phyloP scores from a whole-genome alignment of 306 rosid genomes.

The Acacia confusa region DNA sequence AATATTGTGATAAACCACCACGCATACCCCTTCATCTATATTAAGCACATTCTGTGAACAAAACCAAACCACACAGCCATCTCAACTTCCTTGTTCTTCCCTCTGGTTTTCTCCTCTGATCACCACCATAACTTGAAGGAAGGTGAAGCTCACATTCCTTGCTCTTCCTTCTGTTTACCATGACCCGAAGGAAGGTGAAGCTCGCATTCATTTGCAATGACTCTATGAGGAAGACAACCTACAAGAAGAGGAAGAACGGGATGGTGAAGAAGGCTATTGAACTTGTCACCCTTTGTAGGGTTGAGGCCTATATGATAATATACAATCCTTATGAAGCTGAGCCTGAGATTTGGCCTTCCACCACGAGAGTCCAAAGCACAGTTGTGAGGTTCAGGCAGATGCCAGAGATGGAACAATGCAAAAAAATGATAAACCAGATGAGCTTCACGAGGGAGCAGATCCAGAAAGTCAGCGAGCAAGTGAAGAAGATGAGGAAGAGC shows the following conservation, averaged over 20 bases:
- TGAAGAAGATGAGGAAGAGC: slow-evolving; percentile 11
- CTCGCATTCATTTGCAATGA: slow-evolving; percentile 25
- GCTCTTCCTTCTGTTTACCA: too few relatives aligned
- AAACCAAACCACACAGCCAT: not conserved
- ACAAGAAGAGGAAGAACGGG: slow-evolving; percentile 18
- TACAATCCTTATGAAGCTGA: slow-evolving; percentile 23
- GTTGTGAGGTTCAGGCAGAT: slow-evolving; percentile 12
- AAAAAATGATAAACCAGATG: slow-evolving; percentile 38
- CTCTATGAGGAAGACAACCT: slow-evolving; percentile 27
- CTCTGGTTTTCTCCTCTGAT: not conserved
- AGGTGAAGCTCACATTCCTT: too few relatives aligned
- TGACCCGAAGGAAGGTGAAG: slow-evolving; percentile 32
- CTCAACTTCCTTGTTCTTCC: not conserved
- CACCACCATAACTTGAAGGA: slow-evolving; percentile 29
- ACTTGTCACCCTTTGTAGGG: slow-evolving; percentile 26
- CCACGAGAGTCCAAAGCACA: not conserved
- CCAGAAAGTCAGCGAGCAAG: slow-evolving; percentile 24
- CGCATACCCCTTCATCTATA: not conserved
- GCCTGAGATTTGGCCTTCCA: slow-evolving; percentile 48
- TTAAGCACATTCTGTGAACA: not conserved
- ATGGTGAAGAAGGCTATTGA: slow-evolving; percentile 23
- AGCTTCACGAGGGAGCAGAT: slow-evolving; percentile 23
- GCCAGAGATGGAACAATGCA: slow-evolving; percentile 16
- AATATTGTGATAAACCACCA: not conserved
- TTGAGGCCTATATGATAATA: slow-evolving; percentile 38